Conservation (phyloP, 768 basidiomycete genomes). For the Lactarius sanguifluus region DNA sequence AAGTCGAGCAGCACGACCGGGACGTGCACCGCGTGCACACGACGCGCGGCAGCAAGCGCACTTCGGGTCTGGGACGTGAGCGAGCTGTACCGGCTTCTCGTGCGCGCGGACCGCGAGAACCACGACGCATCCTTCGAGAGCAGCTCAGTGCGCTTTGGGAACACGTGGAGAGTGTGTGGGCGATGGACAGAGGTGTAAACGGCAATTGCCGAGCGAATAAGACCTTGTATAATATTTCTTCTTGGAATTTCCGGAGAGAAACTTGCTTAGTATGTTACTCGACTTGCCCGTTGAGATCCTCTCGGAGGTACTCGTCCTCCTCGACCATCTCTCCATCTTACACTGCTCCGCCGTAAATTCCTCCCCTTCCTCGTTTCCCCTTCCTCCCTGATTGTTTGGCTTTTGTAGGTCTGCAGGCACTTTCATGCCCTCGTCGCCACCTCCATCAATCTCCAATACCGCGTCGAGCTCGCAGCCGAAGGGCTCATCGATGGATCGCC, state of each 20-base stretch:
- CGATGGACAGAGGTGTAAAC: conserved; percentile 3
- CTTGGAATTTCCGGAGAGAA: background rate
- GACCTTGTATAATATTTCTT: background rate
- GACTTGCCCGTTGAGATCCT: conserved; percentile 25
- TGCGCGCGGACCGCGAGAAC: too few relatives aligned
- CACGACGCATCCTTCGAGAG: too few relatives aligned
- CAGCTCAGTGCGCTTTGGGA: conserved; percentile 3
- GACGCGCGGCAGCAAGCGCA: conserved; percentile 45
- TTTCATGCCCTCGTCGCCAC: conserved; percentile 29
- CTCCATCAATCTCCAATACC: conserved; percentile 36
- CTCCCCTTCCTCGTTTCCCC: background rate
- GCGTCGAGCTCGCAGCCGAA: conserved; percentile 37
- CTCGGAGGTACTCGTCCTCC: conserved; percentile 12
- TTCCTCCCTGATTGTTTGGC: background rate
- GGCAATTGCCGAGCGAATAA: background rate
- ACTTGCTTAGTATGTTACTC: conserved; percentile 3
- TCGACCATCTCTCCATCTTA: conserved; percentile 14
- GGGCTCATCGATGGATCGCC: conserved; percentile 33
- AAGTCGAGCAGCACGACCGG: conserved; percentile 16
- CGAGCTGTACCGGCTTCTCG: too few relatives aligned
- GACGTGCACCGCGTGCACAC: conserved; percentile 43
- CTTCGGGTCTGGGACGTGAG: too few relatives aligned
- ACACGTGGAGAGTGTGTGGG: conserved; percentile 11
- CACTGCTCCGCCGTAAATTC: conserved; percentile 12
- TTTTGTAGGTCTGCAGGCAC: conserved; percentile 32